Base-by-base conservation (phyloP, 768 basidiomycete species). In the Collybia mongolica region DNA sequence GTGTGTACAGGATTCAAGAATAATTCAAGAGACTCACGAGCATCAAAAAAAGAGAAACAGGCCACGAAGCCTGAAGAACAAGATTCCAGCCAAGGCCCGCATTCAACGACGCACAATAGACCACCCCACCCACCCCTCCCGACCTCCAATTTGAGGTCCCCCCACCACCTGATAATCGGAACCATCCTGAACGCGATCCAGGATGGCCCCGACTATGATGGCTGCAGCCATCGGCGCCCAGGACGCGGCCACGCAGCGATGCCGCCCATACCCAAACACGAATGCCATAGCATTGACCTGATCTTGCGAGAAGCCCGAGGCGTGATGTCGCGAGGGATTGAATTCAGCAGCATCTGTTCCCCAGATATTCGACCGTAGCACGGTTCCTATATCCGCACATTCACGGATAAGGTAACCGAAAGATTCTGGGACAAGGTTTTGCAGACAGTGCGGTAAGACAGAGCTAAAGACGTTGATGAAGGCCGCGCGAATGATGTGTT, bases 191-290 rank as follows among this genome's bases (percentile, higher is more conserved):
- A 75, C 37, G 9, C 60, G 62, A 19, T 73, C 67, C 3, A 81
- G 48, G 3, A 81, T 52, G 11, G 67, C 71, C 0, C 72, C 76
- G 3, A 70, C 70, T 23, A 85, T 67, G 1, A 82, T 52, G 0
- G 69, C 82, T 2, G 74, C 77, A 1, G 79, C 77, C 44, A 76
- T 70, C 1, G 80, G 75, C 5, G 79, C 82, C 73, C 81, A 82
- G 3, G 60, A 63, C 15, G 58, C 57, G 0, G 77, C 83, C 6
- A 76, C 67, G 43, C 81, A 83, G n/a, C 65, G 57, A 45, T 83
- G 55, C 9, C 65, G 65, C 1, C 79, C 79, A 44, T 60, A 55
- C 1, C 84, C 83, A 55, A 86, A 86, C 0, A 79, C 67, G 8
- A 75, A 55, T n/a, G 28, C 28, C 56, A 59, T 49, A 24, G 65